phyloP scores from a whole-genome alignment of 129 eudicot genomes.

The Silybum marianum region DNA sequence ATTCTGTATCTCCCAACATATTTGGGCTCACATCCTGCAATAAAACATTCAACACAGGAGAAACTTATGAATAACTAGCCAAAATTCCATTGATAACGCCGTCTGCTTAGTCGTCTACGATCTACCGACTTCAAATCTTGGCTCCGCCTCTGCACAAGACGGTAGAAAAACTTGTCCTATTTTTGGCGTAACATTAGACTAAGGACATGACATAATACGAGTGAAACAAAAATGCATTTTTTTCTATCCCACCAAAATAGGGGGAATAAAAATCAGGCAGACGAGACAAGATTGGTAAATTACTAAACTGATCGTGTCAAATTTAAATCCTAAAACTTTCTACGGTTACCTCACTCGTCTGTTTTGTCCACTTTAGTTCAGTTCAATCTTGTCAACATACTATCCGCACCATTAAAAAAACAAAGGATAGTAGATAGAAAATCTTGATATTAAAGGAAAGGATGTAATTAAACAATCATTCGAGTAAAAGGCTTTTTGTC shows the following conservation, averaged over 20 bases:
- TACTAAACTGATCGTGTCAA: not conserved
- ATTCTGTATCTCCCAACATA: conserved; percentile 93
- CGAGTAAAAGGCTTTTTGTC: too few species aligned
- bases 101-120: not conserved
- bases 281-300: not conserved
- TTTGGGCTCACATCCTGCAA: conserved; percentile 68
- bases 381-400: too few species aligned
- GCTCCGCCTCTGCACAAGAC: too few species aligned
- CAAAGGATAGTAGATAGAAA: not conserved
- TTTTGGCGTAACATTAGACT: not conserved
- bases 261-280: not conserved
- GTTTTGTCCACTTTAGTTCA: too few species aligned
- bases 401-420: not conserved
- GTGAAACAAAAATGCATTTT: not conserved
- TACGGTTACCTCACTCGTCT: not conserved
- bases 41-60: not conserved
- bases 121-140: too few species aligned
- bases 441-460: too few species aligned
- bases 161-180: not conserved
- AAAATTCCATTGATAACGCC: too few species aligned
- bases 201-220: not conserved
- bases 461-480: too few species aligned
- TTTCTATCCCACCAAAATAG: not conserved
- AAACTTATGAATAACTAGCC: not conserved
- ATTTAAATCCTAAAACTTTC: not conserved